phyloP scores from a whole-genome alignment of 2,329 filamentous ascomycete species.

The Tolypocladium tropicale region DNA sequence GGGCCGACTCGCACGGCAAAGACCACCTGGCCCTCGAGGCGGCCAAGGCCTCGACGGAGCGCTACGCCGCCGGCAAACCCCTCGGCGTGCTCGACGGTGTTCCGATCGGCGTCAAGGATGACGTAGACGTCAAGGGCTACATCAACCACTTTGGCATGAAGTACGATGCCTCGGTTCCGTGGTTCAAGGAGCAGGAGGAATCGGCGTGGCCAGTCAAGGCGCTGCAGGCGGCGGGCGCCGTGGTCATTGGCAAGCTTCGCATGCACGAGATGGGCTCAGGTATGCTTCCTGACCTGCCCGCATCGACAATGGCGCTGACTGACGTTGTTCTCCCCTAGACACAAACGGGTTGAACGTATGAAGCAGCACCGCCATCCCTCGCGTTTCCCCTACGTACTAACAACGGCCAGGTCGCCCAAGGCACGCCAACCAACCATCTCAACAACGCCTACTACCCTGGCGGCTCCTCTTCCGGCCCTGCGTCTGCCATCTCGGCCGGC shows the following conservation, averaged over 20 bases:
- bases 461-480: conserved; percentile 70
- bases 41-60: conserved; percentile 60
- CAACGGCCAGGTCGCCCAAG: conserved; percentile 43
- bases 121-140: conserved; percentile 63
- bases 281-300: conserved; percentile 20
- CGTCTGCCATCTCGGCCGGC: conserved; percentile 58
- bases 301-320: not conserved
- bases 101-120: conserved; percentile 76
- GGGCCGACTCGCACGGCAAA: conserved; percentile 52
- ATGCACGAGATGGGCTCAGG: conserved; percentile 73
- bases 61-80: conserved; percentile 57
- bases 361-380: not conserved
- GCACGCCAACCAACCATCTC: conserved; percentile 69
- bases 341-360: conserved; percentile 71
- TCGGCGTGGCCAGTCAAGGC: conserved; percentile 63
- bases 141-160: conserved; percentile 54
- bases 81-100: conserved; percentile 69
- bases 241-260: conserved; percentile 64
- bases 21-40: conserved; percentile 52
- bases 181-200: conserved; percentile 38
- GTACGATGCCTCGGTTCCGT: conserved; percentile 41
- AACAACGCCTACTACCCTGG: conserved; percentile 70
- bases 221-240: conserved; percentile 63
- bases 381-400: conserved; percentile 21
- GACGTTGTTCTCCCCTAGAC: conserved; percentile 29